phyloP scores from a whole-genome alignment of 2,329 filamentous ascomycete genomes.

The Exophiala sp. region DNA sequence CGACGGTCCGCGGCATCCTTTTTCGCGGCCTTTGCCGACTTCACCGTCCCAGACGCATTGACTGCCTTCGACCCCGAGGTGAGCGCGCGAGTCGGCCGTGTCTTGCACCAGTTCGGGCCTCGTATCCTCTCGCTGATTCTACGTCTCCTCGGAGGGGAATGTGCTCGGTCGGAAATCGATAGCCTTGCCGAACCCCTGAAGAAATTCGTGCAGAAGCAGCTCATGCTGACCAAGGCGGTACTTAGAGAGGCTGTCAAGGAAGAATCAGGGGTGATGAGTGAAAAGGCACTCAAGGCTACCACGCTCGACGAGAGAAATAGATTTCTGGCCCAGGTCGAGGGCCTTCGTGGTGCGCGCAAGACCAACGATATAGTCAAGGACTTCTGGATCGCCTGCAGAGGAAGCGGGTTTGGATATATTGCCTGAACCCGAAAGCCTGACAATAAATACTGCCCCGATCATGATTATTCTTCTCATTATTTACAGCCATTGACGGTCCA shows the following conservation, averaged over 20 bases:
- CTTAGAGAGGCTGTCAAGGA: conserved; percentile 35
- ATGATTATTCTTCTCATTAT: too few species aligned
- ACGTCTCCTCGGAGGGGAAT: conserved; percentile 39
- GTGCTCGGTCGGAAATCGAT: conserved; percentile 42
- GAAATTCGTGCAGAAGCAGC: conserved; percentile 39
- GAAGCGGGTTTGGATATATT: conserved; percentile 30
- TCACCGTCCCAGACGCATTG: conserved; percentile 14
- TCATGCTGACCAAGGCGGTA: conserved; percentile 36
- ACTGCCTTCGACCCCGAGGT: conserved; percentile 11
- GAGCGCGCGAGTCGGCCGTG: conserved; percentile 12
- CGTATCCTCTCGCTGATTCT: conserved; percentile 38
- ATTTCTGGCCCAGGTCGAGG: conserved; percentile 38
- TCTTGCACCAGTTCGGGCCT: conserved; percentile 33
- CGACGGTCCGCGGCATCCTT: conserved; percentile 43
- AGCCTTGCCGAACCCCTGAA: conserved; percentile 40
- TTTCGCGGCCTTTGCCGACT: conserved; percentile 39
- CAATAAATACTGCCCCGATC: too few species aligned
- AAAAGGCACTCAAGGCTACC: conserved; percentile 25
- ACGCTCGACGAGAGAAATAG: conserved; percentile 37
- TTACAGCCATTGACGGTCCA: too few species aligned
- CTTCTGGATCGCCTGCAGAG: conserved; percentile 43
- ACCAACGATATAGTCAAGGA: conserved; percentile 38
- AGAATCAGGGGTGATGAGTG: conserved; percentile 28
- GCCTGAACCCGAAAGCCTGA: too few species aligned
- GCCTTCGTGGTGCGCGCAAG: conserved; percentile 36